Evolutionary conservation across 257 asterid species (phyloP), one percentile per base, ranked within the genome.

Genomic region (Solanum etuberosum): DNA sequence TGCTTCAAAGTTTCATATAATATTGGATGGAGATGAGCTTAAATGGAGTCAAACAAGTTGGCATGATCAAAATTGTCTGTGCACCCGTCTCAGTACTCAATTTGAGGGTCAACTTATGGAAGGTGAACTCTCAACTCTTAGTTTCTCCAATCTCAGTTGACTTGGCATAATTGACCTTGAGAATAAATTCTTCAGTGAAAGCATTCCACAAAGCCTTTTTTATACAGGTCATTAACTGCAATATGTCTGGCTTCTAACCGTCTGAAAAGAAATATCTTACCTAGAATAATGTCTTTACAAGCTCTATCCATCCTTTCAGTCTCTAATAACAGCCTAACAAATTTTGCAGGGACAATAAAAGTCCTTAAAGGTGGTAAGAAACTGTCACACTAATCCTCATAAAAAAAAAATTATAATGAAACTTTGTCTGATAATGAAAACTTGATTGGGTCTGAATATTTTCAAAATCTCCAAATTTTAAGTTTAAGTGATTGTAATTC

Each of bases 241-340:
- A 71, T 95, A 51, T 98, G 99, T 15, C 86, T 95, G 72, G 97
- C 97, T 5, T 89, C 96, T 4, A 95, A 97, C 90, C 83, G 84
- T 27, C 87, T 95, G 4, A 89, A 78, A 5, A 97, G 98, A 87
- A 97, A 93, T 87, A 85, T 97, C 74, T 84, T 91, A 88, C 92
- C 97, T 1, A 88, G 91, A 20, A 93, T 93, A 86, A 88, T 87
- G 65, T 91, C 93, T 5, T 59, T 97, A 68, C 97, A 91, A 43
- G 91, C 93, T 84, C 92, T 97, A 86, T 91, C 98, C 5, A 93
- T 95, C 90, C 93, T 95, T 20, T 92, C 98, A 43, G 85, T 97
- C 51, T 95, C 99, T 25, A 95, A 95, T 81, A 97, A 97, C 92
- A 94, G 90, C 90, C 88, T 97, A 27, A 93, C 85, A 59, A 97